Evolutionary conservation across 139 green algal genomes (phyloP), one percentile per base, ranked within the genome.

Genomic region (Picochlorum sp.): DNA sequence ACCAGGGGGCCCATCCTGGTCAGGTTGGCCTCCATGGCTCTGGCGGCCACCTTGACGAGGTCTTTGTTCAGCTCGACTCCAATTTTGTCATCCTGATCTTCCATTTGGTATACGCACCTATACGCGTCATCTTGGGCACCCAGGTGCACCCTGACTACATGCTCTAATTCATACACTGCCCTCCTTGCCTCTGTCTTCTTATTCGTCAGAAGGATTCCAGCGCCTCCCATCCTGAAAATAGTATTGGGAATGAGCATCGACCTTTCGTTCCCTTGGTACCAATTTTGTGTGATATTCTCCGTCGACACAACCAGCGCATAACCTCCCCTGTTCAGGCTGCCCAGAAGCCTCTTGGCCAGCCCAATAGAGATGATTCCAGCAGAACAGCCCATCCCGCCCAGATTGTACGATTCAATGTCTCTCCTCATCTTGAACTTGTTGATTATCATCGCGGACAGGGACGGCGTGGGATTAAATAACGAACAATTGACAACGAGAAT

Each of bases 241-340:
- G 69, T 79, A 74, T 87, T 88, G 44, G 81, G 77, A 67, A 88
- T 85, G 26, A 87, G 72, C 81, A 89, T 86, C 58, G 72, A 82
- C 28, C 79, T 71, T 57, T 94, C 78, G 61, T 89, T 91, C 51
- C 91, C 91, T 56, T 85, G 84, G 77, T 97, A 86, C 77, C 84
- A 95, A 58, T 95, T 94, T 62, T 86, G 81, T 18, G 86, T 94
- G 69, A 92, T 94, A 79, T 94, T 92, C 51, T 92, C 86, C 1
- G 82, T 92, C 56, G 62, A 80, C 6, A 94, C 74, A 4, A 92
- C 86, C 31, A 92, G 67, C n/a, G 86, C 86, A 20, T 74, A 69
- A 13, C 71, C 63, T 23, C 59, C 50, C 9, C 63, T 49, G 3
- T 56, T 45, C 18, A 76, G 51, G 18, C 68, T 41, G 45, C 69